phyloP scores from a whole-genome alignment of 73 alveolate genomes.

The Tetrahymena borealis region DNA sequence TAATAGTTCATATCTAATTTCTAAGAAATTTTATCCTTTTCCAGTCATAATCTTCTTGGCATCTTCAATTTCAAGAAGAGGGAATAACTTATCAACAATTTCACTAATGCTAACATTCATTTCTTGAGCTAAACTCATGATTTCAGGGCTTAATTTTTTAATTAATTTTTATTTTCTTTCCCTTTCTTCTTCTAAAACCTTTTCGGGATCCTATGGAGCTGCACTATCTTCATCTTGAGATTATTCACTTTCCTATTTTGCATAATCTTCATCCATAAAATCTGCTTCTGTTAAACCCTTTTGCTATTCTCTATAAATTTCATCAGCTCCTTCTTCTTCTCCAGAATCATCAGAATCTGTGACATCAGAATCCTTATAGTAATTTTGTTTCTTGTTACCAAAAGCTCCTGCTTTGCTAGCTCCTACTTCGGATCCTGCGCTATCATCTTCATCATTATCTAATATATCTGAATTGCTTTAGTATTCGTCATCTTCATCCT shows the following conservation, averaged over 20 bases:
- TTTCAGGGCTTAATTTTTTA: neutral
- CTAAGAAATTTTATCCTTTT: neutral
- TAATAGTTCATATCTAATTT: neutral
- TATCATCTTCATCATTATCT: neutral
- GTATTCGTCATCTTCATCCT: neutral
- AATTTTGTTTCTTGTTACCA: neutral
- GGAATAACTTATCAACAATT: neutral
- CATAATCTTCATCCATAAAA: neutral
- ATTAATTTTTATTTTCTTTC: neutral
- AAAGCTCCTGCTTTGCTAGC: neutral
- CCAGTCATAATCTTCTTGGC: neutral
- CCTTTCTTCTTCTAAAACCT: neutral
- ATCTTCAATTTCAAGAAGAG: neutral
- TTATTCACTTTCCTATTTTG: neutral
- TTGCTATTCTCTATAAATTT: neutral
- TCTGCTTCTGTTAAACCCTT: neutral
- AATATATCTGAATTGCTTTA: neutral
- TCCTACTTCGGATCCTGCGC: neutral
- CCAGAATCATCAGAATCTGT: neutral
- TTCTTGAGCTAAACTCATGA: neutral
- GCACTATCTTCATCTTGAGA: neutral
- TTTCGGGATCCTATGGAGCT: neutral
- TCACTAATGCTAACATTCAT: neutral
- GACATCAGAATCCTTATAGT: neutral
- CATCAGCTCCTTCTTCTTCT: neutral